Conservation (phyloP, 176 grass and related monocot species). For the Panicum miliaceum region DNA sequence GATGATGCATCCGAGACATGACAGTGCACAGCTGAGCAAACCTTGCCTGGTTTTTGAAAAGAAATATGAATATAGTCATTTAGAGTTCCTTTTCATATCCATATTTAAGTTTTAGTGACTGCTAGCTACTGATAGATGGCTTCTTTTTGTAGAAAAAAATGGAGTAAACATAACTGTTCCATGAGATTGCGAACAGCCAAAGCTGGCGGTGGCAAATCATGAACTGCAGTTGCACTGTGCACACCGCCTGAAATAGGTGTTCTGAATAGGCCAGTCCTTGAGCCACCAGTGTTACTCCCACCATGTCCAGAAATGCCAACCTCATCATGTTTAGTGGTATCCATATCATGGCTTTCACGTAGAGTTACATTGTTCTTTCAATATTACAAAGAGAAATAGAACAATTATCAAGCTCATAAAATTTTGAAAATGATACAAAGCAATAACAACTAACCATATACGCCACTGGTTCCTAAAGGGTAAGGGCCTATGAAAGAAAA, state of each 20-base stretch:
- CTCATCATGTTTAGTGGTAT: constrained; percentile 27
- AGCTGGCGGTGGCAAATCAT: constrained; percentile 81
- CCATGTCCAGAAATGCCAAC: constrained; percentile 20
- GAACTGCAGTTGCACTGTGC: constrained; percentile 73
- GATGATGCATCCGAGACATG: constrained; percentile 91
- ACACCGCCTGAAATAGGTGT: constrained; percentile 85
- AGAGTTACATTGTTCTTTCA: constrained; percentile 45
- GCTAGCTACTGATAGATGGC: background rate
- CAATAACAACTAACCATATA: background rate
- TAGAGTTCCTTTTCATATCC: background rate
- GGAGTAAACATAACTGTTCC: constrained; percentile 60
- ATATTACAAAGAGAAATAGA: constrained; percentile 39
- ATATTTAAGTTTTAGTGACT: background rate
- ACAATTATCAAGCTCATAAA: background rate
- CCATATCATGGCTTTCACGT: constrained; percentile 4
- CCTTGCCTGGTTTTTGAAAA: constrained; percentile 58
- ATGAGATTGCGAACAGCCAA: constrained; percentile 86
- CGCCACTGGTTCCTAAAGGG: background rate
- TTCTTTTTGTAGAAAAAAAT: background rate
- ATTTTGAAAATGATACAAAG: constrained; percentile 18
- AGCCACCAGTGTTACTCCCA: constrained; percentile 50
- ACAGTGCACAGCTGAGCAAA: constrained; percentile 83
- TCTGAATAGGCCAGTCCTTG: constrained; percentile 71
- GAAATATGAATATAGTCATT: background rate
- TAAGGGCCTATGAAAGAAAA: background rate